A percentile compares a stretch with the other conserved stretches of the same genome.
Conservation (phyloP, 306 rosid species). For the Vicia faba region DNA sequence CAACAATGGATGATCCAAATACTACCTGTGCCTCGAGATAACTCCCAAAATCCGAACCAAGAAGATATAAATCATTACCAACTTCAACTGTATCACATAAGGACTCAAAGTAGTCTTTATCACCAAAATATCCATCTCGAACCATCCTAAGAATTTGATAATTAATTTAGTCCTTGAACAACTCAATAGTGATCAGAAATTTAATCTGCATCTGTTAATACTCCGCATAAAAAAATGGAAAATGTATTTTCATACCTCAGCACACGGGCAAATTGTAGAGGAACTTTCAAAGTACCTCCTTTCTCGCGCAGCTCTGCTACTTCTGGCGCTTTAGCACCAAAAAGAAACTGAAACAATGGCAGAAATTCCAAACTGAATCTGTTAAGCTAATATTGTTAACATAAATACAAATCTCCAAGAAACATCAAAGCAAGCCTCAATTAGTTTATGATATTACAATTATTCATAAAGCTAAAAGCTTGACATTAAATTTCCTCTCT, state of each 20-base stretch:
- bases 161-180: constrained; percentile 16
- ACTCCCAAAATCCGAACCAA: constrained; percentile 66
- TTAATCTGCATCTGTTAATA: constrained; percentile 6
- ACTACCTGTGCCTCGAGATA: constrained; percentile 78
- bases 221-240: constrained; percentile 8
- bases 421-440: constrained; percentile 19
- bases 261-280: constrained; percentile 66
- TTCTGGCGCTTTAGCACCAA: constrained; percentile 68
- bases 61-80: constrained; percentile 60
- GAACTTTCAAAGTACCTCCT: constrained; percentile 42
- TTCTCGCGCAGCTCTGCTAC: constrained; percentile 62
- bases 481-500: constrained; percentile 23
- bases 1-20: constrained; percentile 2
- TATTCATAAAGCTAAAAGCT: constrained; percentile 22
- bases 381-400: not conserved
- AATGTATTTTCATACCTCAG: constrained; percentile 45
- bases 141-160: constrained; percentile 56
- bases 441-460: constrained; percentile 17
- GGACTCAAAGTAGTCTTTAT: constrained; percentile 62
- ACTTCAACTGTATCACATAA: constrained; percentile 65
- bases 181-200: not conserved
- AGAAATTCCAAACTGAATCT: constrained; percentile 24
- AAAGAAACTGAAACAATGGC: constrained; percentile 59
- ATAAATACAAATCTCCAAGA: constrained; percentile 24
- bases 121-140: constrained; percentile 69